Conservation (phyloP, 1,284 basidiomycete genomes). For the Irpex sp. region DNA sequence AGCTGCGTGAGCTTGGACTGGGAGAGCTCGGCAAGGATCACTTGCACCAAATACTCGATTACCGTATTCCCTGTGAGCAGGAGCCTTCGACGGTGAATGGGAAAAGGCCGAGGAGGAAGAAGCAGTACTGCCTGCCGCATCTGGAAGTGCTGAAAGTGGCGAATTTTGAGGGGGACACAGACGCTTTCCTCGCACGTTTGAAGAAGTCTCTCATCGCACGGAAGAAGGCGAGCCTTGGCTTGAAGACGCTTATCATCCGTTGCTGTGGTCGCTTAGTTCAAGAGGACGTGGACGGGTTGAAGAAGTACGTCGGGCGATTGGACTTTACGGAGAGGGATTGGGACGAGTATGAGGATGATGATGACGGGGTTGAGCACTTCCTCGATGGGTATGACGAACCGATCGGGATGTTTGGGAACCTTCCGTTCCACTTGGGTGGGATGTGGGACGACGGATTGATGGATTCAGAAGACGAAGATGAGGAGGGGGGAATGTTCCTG, state of each 20-base stretch:
- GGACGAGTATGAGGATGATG: no score
- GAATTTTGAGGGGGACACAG: background rate
- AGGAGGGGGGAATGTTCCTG: no score
- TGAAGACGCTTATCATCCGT: background rate
- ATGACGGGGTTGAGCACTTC: no score
- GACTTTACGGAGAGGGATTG: background rate
- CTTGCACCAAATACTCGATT: background rate
- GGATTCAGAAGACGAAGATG: no score
- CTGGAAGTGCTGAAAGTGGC: background rate
- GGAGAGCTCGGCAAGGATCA: background rate
- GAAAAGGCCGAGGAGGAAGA: background rate
- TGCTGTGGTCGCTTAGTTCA: background rate
- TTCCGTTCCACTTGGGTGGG: no score
- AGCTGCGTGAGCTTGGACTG: background rate
- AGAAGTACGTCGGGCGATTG: background rate
- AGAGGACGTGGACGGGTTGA: background rate
- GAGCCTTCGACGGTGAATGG: background rate
- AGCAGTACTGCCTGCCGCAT: background rate
- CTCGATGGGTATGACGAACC: no score
- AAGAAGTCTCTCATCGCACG: background rate
- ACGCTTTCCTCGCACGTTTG: background rate
- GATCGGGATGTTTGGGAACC: no score
- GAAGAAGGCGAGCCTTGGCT: background rate
- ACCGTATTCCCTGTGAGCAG: background rate
- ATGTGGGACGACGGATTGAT: no score